A percentile compares a stretch with the other conserved stretches of the same genome.
phyloP scores from a whole-genome alignment of 148 eudicot genomes.

The Dianthus caryophyllus region DNA sequence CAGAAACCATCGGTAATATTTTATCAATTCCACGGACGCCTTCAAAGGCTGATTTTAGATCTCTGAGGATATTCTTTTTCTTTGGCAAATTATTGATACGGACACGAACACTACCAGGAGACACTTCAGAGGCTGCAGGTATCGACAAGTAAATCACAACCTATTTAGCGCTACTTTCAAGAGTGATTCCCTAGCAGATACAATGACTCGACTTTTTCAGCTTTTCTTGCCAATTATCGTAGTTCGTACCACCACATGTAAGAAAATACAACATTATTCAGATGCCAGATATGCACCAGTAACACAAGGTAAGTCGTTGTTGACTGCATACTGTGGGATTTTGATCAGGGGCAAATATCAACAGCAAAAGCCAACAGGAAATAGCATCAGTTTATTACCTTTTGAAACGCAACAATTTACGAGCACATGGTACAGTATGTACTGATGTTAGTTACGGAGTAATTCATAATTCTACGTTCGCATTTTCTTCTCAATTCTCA shows the following conservation, averaged over 20 bases:
- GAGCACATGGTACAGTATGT: too few relatives aligned
- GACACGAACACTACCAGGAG: conserved; percentile 58
- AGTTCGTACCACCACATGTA: too few relatives aligned
- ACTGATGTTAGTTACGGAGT: too few relatives aligned
- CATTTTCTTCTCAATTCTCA: too few relatives aligned
- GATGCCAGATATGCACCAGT: neutral
- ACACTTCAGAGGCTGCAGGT: conserved; percentile 50
- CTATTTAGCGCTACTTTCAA: neutral
- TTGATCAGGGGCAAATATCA: neutral
- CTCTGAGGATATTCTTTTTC: conserved; percentile 73
- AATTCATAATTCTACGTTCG: too few relatives aligned
- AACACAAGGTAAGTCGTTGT: neutral
- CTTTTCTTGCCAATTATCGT: too few relatives aligned
- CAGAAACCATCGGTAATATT: conserved; percentile 64
- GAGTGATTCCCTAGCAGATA: neutral
- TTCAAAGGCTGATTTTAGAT: conserved; percentile 68
- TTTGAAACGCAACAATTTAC: too few relatives aligned
- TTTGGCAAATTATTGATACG: conserved; percentile 79
- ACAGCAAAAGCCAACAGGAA: neutral
- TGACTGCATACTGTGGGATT: neutral
- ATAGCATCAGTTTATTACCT: neutral
- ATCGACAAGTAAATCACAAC: neutral
- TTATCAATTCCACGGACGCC: conserved; percentile 64
- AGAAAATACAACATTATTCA: too few relatives aligned
- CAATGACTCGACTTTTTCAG: too few relatives aligned